phyloP scores from a whole-genome alignment of 2,329 filamentous ascomycete species.

The Xylaria sp. region DNA sequence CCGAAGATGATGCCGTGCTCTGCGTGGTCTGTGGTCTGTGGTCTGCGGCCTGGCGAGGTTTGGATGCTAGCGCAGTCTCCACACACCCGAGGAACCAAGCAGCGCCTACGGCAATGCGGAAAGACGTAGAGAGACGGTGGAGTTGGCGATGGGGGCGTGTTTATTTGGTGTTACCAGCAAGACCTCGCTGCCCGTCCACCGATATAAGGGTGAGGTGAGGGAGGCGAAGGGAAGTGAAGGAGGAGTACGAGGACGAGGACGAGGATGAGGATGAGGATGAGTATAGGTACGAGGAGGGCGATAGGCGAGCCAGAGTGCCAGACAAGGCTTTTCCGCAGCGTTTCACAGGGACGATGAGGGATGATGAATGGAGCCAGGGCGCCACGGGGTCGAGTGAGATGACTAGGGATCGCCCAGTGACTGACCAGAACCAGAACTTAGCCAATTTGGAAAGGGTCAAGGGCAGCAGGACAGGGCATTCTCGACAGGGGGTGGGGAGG shows the following conservation, averaged over 20 bases:
- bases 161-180: neutral
- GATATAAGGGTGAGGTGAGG: slow-evolving; percentile 1
- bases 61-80: slow-evolving; percentile 17
- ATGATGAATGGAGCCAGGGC: slow-evolving; percentile 34
- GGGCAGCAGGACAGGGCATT: neutral
- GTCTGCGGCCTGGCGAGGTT: slow-evolving; percentile 12
- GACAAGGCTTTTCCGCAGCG: slow-evolving; percentile 35
- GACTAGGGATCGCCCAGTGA: slow-evolving; percentile 22
- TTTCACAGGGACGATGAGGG: slow-evolving; percentile 38
- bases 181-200: neutral
- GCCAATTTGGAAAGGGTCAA: slow-evolving; percentile 31
- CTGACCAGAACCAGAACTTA: slow-evolving; percentile 2
- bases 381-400: slow-evolving; percentile 36
- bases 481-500: slow-evolving; percentile 4
- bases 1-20: neutral
- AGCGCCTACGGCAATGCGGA: neutral
- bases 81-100: slow-evolving; percentile 6
- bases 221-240: neutral
- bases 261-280: neutral
- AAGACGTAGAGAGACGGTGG: slow-evolving; percentile 9
- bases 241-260: neutral
- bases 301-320: slow-evolving; percentile 12
- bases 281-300: slow-evolving; percentile 1
- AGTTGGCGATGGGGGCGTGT: slow-evolving; percentile 7
- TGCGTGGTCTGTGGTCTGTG: neutral